Conservation (phyloP, 2,329 filamentous ascomycete species). For the Trichoderma citrinoviride region DNA sequence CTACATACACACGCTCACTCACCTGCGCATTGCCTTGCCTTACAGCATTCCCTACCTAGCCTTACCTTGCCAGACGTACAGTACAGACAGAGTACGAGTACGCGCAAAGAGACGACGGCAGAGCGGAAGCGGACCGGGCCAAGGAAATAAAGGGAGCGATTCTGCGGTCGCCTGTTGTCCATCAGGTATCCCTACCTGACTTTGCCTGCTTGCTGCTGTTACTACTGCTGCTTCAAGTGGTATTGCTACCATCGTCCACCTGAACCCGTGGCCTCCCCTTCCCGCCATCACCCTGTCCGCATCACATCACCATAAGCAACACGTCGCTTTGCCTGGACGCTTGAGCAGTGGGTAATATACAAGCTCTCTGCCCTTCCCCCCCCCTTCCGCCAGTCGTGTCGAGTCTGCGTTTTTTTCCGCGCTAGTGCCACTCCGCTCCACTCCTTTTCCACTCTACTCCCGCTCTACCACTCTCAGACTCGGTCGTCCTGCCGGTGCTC, state of each 20-base stretch:
- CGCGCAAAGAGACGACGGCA: background rate
- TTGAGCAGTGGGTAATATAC: constrained; percentile 10
- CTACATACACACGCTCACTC: background rate
- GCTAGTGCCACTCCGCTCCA: constrained; percentile 10
- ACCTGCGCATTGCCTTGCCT: background rate
- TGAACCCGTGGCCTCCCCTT: background rate
- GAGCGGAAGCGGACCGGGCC: background rate
- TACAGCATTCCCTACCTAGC: too few species aligned
- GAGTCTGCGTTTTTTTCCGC: too few species aligned
- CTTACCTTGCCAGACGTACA: background rate
- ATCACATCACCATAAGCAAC: constrained; percentile 5
- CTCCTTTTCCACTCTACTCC: too few species aligned
- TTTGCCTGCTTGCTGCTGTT: background rate
- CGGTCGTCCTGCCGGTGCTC: too few species aligned
- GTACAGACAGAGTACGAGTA: background rate
- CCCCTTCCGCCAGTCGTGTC: background rate
- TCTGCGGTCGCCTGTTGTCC: background rate
- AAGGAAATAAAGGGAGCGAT: background rate
- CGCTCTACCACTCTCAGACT: too few species aligned
- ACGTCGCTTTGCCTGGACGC: background rate
- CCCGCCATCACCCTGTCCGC: background rate
- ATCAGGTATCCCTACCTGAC: constrained; percentile 1
- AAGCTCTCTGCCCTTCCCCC: background rate
- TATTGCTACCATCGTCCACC: background rate
- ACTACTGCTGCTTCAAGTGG: background rate